Evolutionary conservation across 495 filamentous ascomycete genomes (phyloP).

Genomic region (Pseudevernia furfuracea): DNA sequence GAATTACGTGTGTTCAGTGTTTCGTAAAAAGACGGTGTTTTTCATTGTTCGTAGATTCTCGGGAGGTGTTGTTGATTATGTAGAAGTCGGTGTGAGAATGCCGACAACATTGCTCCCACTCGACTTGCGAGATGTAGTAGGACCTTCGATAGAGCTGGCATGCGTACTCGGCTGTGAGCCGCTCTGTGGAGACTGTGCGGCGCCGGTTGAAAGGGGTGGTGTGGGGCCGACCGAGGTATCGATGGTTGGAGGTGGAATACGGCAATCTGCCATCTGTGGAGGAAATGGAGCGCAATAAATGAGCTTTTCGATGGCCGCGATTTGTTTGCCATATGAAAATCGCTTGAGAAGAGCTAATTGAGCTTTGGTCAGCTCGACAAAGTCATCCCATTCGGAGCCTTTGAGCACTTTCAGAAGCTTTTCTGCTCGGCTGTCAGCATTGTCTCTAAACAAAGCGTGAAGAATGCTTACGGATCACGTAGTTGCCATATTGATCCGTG

Average conservation of each 20-base stretch:
- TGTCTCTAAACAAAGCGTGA: slow-evolving; percentile 13
- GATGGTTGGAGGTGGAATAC: slow-evolving; percentile 36
- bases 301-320: slow-evolving; percentile 61
- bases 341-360: slow-evolving; percentile 67
- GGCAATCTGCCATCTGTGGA: slow-evolving; percentile 21
- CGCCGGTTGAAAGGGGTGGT: slow-evolving; percentile 53
- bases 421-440: slow-evolving; percentile 50
- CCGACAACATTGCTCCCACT: slow-evolving; percentile 21
- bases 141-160: slow-evolving; percentile 45
- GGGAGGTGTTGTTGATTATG: slow-evolving; percentile 12
- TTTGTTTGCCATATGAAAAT: slow-evolving; percentile 69
- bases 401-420: slow-evolving; percentile 67
- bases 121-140: slow-evolving; percentile 26
- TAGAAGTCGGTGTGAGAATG: slow-evolving; percentile 23
- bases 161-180: slow-evolving; percentile 52
- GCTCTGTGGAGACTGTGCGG: slow-evolving; percentile 59
- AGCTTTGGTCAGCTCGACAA: slow-evolving; percentile 67
- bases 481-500: slow-evolving; percentile 91
- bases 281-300: slow-evolving; percentile 36
- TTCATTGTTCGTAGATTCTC: slow-evolving; percentile 11
- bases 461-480: slow-evolving; percentile 79
- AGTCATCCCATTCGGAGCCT: slow-evolving; percentile 53
- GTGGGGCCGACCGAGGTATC: slow-evolving; percentile 46
- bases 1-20: slow-evolving; percentile 7
- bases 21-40: slow-evolving; percentile 12